Evolutionary conservation across 352 stramenopile genomes (phyloP), one percentile per base, ranked within the genome.

Genomic region (Phytophthora syringae): DNA sequence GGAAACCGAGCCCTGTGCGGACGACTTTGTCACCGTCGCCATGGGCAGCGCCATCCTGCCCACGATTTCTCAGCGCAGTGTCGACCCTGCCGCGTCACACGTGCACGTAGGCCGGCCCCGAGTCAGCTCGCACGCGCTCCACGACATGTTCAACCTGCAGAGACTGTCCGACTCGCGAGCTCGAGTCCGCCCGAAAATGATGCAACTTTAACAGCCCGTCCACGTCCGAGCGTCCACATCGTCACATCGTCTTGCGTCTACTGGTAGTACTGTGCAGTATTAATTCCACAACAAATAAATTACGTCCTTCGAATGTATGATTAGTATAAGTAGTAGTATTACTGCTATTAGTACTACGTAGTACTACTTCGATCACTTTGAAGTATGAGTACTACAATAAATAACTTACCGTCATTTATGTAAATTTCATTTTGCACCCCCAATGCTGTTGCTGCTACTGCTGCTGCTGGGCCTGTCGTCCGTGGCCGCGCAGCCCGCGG

Each of bases 61-160:
- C 4, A 21, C 55, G 24, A 20, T 54, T 20, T 50, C 63, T 0
- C 57, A 68, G 1, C 20, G 36, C 6, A 53, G 30, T 16, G 13
- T 12, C n/a, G 34, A 52, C 1, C 7, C 24, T 11, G 40, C 13
- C 0, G 49, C 47, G 7, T 47, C 30, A 0, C 37, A 52, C 2
- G 24, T 28, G 4, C 57, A 32, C 5, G 9, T 32, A 32, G 27
- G 27, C 9, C 27, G 52, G 1, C 44, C 51, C 13, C 61, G 67
- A 18, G 39, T 72, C 24, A 71, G 67, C 12, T 68, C 67, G 0
- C 62, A 65, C 12, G 42, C 63, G 1, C 20, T 76, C 5, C 63
- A 76, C 34, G 56, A 68, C 22, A 69, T 72, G 37, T 76, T 76
- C 49, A 69, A 76, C 12, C 40, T 76, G 24, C 42, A 44, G 3